Conservation (phyloP, 169 alveolate genomes). For the Cryptosporidium ryanae region DNA sequence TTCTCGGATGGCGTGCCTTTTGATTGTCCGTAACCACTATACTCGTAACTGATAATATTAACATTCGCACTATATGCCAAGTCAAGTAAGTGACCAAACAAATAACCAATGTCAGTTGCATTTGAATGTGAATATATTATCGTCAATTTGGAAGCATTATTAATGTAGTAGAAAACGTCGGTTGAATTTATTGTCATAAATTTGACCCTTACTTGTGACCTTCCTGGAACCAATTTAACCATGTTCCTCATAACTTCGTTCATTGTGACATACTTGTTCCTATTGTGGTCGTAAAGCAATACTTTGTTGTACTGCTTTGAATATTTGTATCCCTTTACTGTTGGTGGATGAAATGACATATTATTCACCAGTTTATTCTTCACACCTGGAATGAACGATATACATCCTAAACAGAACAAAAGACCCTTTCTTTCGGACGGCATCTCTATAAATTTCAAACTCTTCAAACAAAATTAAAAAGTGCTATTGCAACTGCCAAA, state of each 20-base stretch:
- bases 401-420: conserved; percentile 54
- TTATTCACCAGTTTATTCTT: conserved; percentile 47
- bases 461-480: no score
- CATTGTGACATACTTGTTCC: conserved; percentile 24
- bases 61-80: conserved; percentile 68
- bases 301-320: neutral
- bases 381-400: conserved; percentile 52
- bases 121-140: conserved; percentile 83
- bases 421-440: conserved; percentile 28
- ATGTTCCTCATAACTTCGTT: conserved; percentile 18
- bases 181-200: conserved; percentile 9
- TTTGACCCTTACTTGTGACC: conserved; percentile 24
- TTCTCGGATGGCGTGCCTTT: conserved; percentile 75
- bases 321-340: conserved; percentile 32
- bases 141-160: conserved; percentile 73
- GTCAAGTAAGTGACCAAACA: conserved; percentile 76
- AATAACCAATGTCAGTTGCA: conserved; percentile 81
- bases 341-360: conserved; percentile 60
- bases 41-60: conserved; percentile 80
- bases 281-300: conserved; percentile 30
- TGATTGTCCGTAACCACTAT: conserved; percentile 81
- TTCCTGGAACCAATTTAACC: conserved; percentile 43
- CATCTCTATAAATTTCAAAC: neutral
- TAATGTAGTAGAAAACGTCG: conserved; percentile 19
- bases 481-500: no score